These are phyloP conservation scores for Calonectria pseudoturangicola DNA, from an alignment of 2,329 filamentous ascomycete genomes.

Conservation along the genomic window DNA sequence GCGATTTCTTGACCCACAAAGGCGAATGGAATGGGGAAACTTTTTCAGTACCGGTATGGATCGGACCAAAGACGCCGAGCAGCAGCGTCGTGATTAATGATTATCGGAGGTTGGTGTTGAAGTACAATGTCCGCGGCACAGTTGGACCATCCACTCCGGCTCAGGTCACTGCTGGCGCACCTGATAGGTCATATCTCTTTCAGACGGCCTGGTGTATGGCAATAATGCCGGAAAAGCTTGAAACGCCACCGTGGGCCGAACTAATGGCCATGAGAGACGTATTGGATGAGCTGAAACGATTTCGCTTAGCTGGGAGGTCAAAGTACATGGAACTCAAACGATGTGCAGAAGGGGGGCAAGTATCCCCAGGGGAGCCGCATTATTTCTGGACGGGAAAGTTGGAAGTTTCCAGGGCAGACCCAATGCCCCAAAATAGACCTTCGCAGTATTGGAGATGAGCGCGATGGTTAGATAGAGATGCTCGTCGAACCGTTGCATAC, in stretches of 20 bases:
- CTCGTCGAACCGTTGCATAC: not conserved
- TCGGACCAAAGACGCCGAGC: constrained; percentile 61
- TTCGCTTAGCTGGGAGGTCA: constrained; percentile 59
- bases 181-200: constrained; percentile 66
- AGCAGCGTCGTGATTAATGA: constrained; percentile 64
- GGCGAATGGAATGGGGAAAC: constrained; percentile 53
- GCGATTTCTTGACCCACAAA: constrained; percentile 51
- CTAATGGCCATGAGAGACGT: constrained; percentile 66
- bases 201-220: constrained; percentile 72
- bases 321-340: constrained; percentile 49
- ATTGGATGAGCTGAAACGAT: constrained; percentile 63
- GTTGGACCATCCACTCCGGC: constrained; percentile 68
- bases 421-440: constrained; percentile 42
- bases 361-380: constrained; percentile 53
- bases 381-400: constrained; percentile 63
- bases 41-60: constrained; percentile 65
- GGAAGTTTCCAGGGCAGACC: constrained; percentile 54
- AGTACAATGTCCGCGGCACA: constrained; percentile 59
- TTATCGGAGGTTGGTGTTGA: constrained; percentile 68
- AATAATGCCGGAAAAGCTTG: constrained; percentile 60
- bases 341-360: constrained; percentile 20
- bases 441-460: constrained; percentile 39
- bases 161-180: constrained; percentile 71
- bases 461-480: no score
- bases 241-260: constrained; percentile 54